Conservation (phyloP, 2,329 filamentous ascomycete species). For the Cladobotryum mycophilum region DNA sequence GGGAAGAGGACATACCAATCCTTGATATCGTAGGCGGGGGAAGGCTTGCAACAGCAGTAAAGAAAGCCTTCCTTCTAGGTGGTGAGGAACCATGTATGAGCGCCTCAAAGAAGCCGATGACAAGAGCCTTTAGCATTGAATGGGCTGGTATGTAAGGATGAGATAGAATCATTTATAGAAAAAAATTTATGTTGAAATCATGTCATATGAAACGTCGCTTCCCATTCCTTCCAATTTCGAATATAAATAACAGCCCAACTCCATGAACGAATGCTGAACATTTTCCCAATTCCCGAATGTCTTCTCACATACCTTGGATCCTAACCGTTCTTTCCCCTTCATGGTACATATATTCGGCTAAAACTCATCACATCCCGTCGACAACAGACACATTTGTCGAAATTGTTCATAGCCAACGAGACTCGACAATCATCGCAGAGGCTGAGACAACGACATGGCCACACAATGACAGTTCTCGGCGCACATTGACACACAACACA, state of each 20-base stretch:
- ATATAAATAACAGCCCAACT: not conserved
- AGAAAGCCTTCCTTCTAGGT: constrained; percentile 89
- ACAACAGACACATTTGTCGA: constrained; percentile 93
- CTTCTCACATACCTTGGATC: not conserved
- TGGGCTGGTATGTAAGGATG: constrained; percentile 77
- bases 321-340: not conserved
- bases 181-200: constrained; percentile 19
- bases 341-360: constrained; percentile 81
- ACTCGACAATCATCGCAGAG: constrained; percentile 94
- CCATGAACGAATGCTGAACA: not conserved
- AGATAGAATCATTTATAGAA: not conserved
- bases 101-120: constrained; percentile 28
- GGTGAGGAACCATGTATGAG: constrained; percentile 45
- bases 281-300: not conserved
- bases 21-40: constrained; percentile 83
- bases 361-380: constrained; percentile 83
- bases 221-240: too few relatives aligned
- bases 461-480: constrained; percentile 85
- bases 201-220: not conserved
- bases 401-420: constrained; percentile 93
- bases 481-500: constrained; percentile 89
- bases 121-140: constrained; percentile 79
- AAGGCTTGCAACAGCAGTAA: constrained; percentile 84
- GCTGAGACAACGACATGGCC: constrained; percentile 92
- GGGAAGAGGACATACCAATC: constrained; percentile 80